Conservation (phyloP, 768 basidiomycete genomes). For the Kwoniella sp. region DNA sequence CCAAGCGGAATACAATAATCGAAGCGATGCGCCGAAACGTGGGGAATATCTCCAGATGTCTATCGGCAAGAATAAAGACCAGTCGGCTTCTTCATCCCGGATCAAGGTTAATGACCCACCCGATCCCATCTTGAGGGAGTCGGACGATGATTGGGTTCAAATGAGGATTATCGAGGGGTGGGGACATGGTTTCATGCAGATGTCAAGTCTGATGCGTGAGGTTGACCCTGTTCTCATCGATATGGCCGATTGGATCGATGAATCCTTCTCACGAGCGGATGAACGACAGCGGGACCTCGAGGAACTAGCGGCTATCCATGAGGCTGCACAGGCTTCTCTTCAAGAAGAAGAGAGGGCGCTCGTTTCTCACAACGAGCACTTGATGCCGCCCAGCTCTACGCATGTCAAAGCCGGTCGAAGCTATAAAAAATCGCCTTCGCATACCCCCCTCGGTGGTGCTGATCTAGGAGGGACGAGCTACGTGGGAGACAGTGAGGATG, state of each 20-base stretch:
- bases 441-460: conserved; percentile 43
- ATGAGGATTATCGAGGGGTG: conserved; percentile 91
- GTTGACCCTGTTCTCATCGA: conserved; percentile 76
- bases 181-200: conserved; percentile 97
- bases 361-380: conserved; percentile 25
- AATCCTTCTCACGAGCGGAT: conserved; percentile 62
- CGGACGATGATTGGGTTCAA: conserved; percentile 82
- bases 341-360: conserved; percentile 33
- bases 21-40: conserved; percentile 65
- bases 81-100: neutral
- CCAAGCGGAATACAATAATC: conserved; percentile 68
- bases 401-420: conserved; percentile 44
- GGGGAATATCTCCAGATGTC: conserved; percentile 70
- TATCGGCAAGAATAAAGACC: conserved; percentile 17
- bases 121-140: conserved; percentile 61
- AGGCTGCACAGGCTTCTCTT: conserved; percentile 42
- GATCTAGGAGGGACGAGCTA: conserved; percentile 36
- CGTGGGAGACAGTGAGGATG: conserved; percentile 55
- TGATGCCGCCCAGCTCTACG: conserved; percentile 32
- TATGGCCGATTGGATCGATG: conserved; percentile 87
- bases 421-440: conserved; percentile 39
- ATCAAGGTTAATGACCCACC: conserved; percentile 10
- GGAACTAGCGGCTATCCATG: conserved; percentile 37
- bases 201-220: conserved; percentile 81
- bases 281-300: conserved; percentile 38